Conservation (phyloP, 2,329 filamentous ascomycete genomes). For the Akanthomyces lecanii region DNA sequence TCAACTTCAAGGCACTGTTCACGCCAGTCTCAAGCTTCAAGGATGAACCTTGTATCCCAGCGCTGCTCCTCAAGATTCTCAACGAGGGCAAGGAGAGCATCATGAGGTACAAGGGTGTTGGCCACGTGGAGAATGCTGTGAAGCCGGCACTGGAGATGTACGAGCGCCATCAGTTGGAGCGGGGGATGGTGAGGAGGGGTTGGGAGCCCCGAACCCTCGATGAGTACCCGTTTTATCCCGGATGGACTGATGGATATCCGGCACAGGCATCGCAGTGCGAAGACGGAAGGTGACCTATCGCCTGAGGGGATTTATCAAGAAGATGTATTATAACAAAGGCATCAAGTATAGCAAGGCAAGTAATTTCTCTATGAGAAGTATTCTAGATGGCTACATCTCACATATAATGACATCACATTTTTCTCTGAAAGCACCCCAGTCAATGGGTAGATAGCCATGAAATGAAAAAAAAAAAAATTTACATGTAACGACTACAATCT, state of each 20-base stretch:
- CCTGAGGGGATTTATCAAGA: no score
- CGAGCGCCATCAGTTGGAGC: no score
- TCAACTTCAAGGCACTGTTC: conserved; percentile 87
- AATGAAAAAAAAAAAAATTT: no score
- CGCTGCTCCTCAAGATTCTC: conserved; percentile 63
- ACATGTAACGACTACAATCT: background rate
- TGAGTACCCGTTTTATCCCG: conserved; percentile 71
- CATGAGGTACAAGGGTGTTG: conserved; percentile 78
- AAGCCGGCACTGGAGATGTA: conserved; percentile 59
- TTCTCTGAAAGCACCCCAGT: background rate
- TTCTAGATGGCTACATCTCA: conserved; percentile 55
- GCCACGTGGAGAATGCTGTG: conserved; percentile 71
- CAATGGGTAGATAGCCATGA: background rate
- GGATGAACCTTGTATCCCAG: conserved; percentile 66
- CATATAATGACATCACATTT: background rate
- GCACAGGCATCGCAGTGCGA: no score
- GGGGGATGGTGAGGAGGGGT: no score
- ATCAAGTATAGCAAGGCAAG: no score
- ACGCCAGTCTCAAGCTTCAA: conserved; percentile 45
- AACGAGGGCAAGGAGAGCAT: conserved; percentile 60
- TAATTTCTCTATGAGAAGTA: conserved; percentile 24
- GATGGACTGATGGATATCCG: conserved; percentile 48
- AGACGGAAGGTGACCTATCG: no score
- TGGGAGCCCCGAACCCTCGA: conserved; percentile 58
- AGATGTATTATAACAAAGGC: no score